Evolutionary conservation across 2,329 filamentous ascomycete genomes (phyloP).

Genomic region (Fusarium ramigenum): DNA sequence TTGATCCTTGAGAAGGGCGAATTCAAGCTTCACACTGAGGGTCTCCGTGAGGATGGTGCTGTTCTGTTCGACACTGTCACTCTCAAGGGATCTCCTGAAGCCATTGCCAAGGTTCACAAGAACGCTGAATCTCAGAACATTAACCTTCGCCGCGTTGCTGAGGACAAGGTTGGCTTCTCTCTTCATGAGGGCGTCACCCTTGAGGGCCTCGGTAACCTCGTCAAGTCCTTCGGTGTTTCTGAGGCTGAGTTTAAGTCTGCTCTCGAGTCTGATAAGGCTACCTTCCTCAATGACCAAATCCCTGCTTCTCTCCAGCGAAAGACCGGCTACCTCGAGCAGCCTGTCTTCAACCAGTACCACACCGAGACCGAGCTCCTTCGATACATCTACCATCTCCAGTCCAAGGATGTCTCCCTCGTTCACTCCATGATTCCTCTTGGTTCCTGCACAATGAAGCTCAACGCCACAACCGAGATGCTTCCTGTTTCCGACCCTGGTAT

Average conservation of each 20-base stretch:
- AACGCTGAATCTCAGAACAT: slow-evolving; percentile 31
- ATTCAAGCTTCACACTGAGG: slow-evolving; percentile 68
- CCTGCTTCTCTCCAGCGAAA: slow-evolving; percentile 74
- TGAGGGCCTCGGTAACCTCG: slow-evolving; percentile 36
- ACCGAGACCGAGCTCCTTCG: slow-evolving; percentile 93
- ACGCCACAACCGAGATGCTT: slow-evolving; percentile 92
- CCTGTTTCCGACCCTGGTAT: slow-evolving; percentile 61
- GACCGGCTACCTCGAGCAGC: slow-evolving; percentile 82
- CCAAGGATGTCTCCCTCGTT: slow-evolving; percentile 90
- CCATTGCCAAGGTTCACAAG: slow-evolving; percentile 38
- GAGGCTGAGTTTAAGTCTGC: slow-evolving; percentile 39
- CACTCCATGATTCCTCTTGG: slow-evolving; percentile 98
- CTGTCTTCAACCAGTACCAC: slow-evolving; percentile 94
- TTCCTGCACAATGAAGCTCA: slow-evolving; percentile 98
- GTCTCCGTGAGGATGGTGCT: slow-evolving; percentile 63
- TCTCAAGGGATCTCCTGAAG: slow-evolving; percentile 59
- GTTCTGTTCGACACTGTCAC: slow-evolving; percentile 84
- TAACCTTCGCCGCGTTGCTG: slow-evolving; percentile 44
- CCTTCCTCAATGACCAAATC: slow-evolving; percentile 51
- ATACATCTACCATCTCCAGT: slow-evolving; percentile 92
- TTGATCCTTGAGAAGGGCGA: slow-evolving; percentile 58
- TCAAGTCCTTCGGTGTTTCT: slow-evolving; percentile 41
- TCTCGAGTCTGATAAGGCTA: slow-evolving; percentile 47
- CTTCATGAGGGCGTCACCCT: slow-evolving; percentile 43
- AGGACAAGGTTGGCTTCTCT: slow-evolving; percentile 47